Conservation (phyloP, 2,329 filamentous ascomycete species). For the Xylariaceae sp. region DNA sequence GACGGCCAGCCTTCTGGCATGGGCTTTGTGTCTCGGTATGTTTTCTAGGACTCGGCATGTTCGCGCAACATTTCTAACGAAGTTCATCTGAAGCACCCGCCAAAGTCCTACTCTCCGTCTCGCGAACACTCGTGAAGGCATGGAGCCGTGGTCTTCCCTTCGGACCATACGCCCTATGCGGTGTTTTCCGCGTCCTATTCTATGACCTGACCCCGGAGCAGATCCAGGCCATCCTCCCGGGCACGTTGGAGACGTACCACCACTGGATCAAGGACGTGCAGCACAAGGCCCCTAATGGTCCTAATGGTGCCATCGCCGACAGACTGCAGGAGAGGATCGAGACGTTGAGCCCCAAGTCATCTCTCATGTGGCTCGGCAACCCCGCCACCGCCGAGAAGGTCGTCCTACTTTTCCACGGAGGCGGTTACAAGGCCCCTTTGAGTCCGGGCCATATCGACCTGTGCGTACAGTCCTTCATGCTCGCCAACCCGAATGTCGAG, state of each 20-base stretch:
- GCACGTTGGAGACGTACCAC: neutral
- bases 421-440: neutral
- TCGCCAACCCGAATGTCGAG: neutral
- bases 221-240: neutral
- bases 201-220: neutral
- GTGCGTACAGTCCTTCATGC: neutral
- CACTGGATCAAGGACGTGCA: neutral
- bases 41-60: neutral
- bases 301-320: neutral
- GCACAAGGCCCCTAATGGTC: neutral
- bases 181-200: neutral
- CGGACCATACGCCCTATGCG: neutral
- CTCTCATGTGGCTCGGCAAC: constrained; percentile 1
- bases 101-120: neutral
- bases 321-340: neutral
- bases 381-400: neutral
- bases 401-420: neutral
- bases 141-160: neutral
- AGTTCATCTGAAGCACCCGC: neutral
- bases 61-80: neutral
- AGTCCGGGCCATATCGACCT: neutral
- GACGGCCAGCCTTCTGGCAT: neutral
- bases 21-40: neutral
- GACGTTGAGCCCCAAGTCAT: neutral
- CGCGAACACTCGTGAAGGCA: neutral